Evolutionary conservation across 2,329 filamentous ascomycete genomes (phyloP).

Genomic region (Exophiala sp.): DNA sequence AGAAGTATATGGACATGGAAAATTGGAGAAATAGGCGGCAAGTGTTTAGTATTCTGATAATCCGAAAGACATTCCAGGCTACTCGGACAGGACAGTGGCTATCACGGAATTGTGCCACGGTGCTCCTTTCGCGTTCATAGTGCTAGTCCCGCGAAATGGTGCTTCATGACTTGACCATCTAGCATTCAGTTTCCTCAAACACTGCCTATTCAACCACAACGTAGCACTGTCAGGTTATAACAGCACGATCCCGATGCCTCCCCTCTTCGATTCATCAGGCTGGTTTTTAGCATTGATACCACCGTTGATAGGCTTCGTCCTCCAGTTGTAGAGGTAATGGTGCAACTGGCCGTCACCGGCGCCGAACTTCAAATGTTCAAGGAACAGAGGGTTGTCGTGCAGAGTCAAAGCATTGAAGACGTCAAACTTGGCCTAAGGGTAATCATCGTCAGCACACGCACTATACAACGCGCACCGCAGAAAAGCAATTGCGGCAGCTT

Average conservation of each 20-base stretch:
- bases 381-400: constrained; percentile 88
- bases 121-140: too few species aligned
- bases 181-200: background rate
- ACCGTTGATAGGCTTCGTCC: constrained; percentile 74
- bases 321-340: constrained; percentile 97
- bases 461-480: too few species aligned
- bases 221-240: constrained; percentile 41
- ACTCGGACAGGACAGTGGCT: background rate
- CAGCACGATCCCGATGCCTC: constrained; percentile 87
- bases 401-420: constrained; percentile 94
- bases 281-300: constrained; percentile 75
- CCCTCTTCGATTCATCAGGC: constrained; percentile 69
- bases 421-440: constrained; percentile 64
- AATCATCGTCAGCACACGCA: background rate
- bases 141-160: too few species aligned
- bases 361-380: constrained; percentile 90
- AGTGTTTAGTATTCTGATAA: too few species aligned
- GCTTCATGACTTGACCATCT: background rate
- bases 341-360: constrained; percentile 90
- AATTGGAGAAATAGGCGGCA: background rate
- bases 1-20: background rate
- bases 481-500: too few species aligned
- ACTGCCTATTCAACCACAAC: background rate
- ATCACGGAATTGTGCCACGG: too few species aligned
- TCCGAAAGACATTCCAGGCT: background rate